Evolutionary conservation across 345 rosid species (phyloP), one percentile per base, ranked within the genome.

Genomic region (Euphorbia peplus): DNA sequence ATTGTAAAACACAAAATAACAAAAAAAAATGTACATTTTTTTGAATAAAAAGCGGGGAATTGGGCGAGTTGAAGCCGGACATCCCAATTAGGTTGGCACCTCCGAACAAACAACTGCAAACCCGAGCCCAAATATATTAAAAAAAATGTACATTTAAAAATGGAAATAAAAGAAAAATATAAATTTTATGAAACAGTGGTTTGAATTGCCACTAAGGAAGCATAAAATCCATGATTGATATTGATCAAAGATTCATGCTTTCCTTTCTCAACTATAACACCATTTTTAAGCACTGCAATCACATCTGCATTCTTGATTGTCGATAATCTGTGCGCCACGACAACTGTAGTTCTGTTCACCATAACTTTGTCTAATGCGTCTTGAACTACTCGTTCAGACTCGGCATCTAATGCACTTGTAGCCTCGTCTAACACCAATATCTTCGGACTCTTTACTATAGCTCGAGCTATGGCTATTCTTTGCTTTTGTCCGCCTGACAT

Each of bases 401-500:
- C 95, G 0, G 92, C 90, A 64, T 91, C 95, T 0, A 91, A 80
- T 0, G 89, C 90, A 69, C 97, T 91, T 0, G 91, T 89, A 13
- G 90, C 95, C 73, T 91, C 97, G 21, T 91, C 93, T 8, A 86
- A 72, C 12, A 91, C 87, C 29, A 91, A 48, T 70, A 89, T 81
- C 78, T 80, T 87, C 0, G 96, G 97, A 25, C 73, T 77, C 74
- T 83, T 91, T 13, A 91, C 77, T 6, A 89, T 85, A 46, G 96
- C 97, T 0, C 97, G 85, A 16, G 97, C 91, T 8, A 91, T 89
- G n/a, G 97, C 95, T 48, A 89, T 85, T 0, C 97, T 80, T n/a
- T 89, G 97, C 60, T 91, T 91, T 29, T 89, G 97, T 56, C 97
- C 96, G 8, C 96, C 96, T 0, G 97, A 89, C 29, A 91, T 53